Base-by-base conservation (phyloP, 208 protist species). In the Leptomonas seymouri region DNA sequence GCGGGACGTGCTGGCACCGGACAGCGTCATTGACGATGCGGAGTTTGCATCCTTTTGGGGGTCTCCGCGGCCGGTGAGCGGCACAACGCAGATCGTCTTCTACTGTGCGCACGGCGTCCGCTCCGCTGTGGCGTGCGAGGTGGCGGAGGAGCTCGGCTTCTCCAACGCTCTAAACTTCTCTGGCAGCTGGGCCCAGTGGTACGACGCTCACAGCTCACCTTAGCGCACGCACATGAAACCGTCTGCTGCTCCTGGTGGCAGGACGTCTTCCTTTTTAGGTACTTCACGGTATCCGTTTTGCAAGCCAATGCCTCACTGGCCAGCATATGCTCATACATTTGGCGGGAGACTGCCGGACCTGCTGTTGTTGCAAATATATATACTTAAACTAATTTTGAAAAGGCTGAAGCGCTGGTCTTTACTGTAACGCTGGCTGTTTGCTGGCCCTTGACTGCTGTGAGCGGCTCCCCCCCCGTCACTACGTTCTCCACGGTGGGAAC, bases 101-200 rank as follows among this genome's bases (percentile, higher is more conserved):
- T 94, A 94, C 78, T 91, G 89, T 67, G 80, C 81, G 0, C 80
- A 88, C 49, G 89, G 89, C 9, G 74, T 90, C 5, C 83, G 89
- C 23, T 94, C 89, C 34, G 78, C 81, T 8, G 68, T 81, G 9
- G 89, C 89, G 21, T 74, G 76, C 18, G 89, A 94, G 70, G 56
- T 91, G 21, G 84, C 74, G 18, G 89, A 90, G 66, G 69, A 79
- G 63, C 42, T 87, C 18, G 88, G 88, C 46, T 93, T 85, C 57
- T 71, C 39, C 28, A 76, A 80, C 27, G 67, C 77, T 28, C 60
- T 48, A 20, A 89, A 90, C 61, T 89, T 90, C 54, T 71, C 67
- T 11, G 88, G 88, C 18, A 85, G 88, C 49, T 93, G 86, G 83
- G 65, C 80, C 12, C 78, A 89, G 60, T 93, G 88, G 88, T 60